Conservation (phyloP, 192 early-diverging fungal genomes). For the Coemansia reversa region DNA sequence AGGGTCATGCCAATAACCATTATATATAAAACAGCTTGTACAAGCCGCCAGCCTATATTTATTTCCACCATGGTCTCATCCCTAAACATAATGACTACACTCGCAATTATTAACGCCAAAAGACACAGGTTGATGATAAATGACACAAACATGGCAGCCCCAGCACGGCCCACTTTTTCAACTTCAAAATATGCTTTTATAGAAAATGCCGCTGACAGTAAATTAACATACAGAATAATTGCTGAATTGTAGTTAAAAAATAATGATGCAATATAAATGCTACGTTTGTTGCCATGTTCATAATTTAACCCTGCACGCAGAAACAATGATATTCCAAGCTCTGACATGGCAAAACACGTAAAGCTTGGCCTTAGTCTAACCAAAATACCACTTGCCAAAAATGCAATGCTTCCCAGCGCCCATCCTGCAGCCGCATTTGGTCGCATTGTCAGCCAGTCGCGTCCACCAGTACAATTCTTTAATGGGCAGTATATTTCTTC, state of each 20-base stretch:
- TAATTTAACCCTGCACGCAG: slow-evolving; percentile 26
- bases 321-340: slow-evolving; percentile 21
- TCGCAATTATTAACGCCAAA: slow-evolving; percentile 1
- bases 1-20: slow-evolving; percentile 11
- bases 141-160: neutral
- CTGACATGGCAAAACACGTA: slow-evolving; percentile 11
- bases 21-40: slow-evolving; percentile 16
- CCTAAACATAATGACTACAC: slow-evolving; percentile 9
- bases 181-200: neutral
- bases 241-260: slow-evolving; percentile 25
- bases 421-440: slow-evolving; percentile 20
- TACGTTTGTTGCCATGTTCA: slow-evolving; percentile 10
- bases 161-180: neutral
- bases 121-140: neutral
- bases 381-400: slow-evolving; percentile 3
- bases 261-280: slow-evolving; percentile 33
- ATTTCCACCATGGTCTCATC: neutral
- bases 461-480: slow-evolving; percentile 14
- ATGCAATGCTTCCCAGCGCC: slow-evolving; percentile 19
- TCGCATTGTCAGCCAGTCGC: slow-evolving; percentile 29
- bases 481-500: slow-evolving; percentile 19
- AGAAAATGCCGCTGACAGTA: neutral
- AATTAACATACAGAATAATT: neutral
- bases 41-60: slow-evolving; percentile 7
- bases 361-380: neutral